Evolutionary conservation across 768 basidiomycete species (phyloP), one percentile per base, ranked within the genome.

Genomic region (Cystobasidium onofrii): DNA sequence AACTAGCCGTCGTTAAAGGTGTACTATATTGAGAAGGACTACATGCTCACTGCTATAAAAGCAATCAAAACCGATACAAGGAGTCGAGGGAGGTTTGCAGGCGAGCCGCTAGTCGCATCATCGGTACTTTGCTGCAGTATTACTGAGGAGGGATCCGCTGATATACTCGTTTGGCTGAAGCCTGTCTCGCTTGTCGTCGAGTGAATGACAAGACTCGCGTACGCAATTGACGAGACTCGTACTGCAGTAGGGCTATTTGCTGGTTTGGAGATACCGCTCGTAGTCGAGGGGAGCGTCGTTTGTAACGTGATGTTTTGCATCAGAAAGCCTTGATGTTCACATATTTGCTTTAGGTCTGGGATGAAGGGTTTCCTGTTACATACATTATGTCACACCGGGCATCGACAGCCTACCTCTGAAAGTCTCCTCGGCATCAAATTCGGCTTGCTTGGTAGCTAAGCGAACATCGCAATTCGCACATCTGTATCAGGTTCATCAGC

Each of bases 391-490:
- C 4, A 29, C 57, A 31, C 3, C 18, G 23, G 10, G 57, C 3
- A 33, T 7, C 4, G 34, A 29, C 43, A 2, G 29, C 65, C 27
- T 31, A 71, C 69, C 69, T 12, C 36, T 12, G 13, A 71, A 25
- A 4, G 43, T 61, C 13, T 23, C 55, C 7, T 52, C 33, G 54
- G 61, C 34, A 27, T 60, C 39, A 20, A 71, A 20, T 18, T 33
- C 36, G 20, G 27, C 69, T 36, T 60, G 69, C 31, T 71, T 57
- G 46, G 23, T 71, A 15, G 69, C 52, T 36, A 71, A n/a, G 9
- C 69, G 10, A 6, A 6, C 41, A 71, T 71, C 69, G 34, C 69
- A 71, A 1, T 2, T 1, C 17, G 69, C 69, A 25, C 69, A 71
- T 3, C 69, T 71, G 34, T 4, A 43, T 18, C 3, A 39, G 4